A percentile compares a stretch with the other conserved stretches of the same genome.
Conservation (phyloP, 2,329 filamentous ascomycete genomes). For the Botryotinia globosa region DNA sequence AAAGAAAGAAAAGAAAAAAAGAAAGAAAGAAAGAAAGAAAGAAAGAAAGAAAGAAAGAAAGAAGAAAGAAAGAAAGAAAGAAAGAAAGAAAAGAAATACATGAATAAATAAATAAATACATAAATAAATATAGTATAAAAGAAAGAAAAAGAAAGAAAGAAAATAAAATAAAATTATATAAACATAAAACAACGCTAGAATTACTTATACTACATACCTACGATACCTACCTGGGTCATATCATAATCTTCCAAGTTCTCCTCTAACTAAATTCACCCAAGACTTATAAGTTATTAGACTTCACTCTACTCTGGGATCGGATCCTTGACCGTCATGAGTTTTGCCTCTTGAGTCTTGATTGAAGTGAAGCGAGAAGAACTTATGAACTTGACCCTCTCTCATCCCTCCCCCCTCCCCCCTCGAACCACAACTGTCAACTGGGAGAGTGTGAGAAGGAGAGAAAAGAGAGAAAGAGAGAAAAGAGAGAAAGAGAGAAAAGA, state of each 20-base stretch:
- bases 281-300: not conserved
- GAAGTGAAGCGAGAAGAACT: conserved; percentile 6
- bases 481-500: not conserved
- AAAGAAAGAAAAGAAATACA: not conserved
- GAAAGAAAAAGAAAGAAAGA: not conserved
- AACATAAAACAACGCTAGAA: conserved; percentile 1
- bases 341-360: not conserved
- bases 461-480: not conserved
- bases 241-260: not conserved
- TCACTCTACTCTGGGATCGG: conserved; percentile 1
- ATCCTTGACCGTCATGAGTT: conserved; percentile 6
- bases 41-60: too few relatives aligned
- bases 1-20: too few relatives aligned
- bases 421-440: not conserved
- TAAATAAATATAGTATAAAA: not conserved
- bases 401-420: not conserved
- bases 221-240: not conserved
- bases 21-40: too few relatives aligned
- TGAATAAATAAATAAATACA: too few relatives aligned
- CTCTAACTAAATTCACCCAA: conserved; percentile 1
- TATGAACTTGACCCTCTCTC: not conserved
- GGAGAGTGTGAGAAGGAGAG: not conserved
- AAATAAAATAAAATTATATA: not conserved
- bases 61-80: too few relatives aligned
- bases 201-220: too few relatives aligned